Evolutionary conservation across 768 basidiomycete genomes (phyloP).

Genomic region (Mrakia frigida): DNA sequence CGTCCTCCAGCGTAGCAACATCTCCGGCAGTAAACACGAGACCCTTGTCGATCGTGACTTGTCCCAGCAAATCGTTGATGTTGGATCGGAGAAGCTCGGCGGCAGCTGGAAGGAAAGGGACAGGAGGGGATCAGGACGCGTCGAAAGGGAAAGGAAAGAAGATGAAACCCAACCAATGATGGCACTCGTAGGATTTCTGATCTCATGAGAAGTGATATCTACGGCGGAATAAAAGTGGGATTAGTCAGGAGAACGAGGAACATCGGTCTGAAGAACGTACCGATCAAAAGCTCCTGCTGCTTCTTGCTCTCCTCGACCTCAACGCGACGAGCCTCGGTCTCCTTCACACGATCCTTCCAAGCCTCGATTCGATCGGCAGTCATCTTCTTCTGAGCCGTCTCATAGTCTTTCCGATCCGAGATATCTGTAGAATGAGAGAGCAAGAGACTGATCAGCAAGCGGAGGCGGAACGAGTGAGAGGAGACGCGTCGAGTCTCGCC

Average conservation of each 20-base stretch:
- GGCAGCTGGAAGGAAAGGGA: background rate
- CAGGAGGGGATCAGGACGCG: background rate
- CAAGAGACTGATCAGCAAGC: background rate
- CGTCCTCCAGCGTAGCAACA: background rate
- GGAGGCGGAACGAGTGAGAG: too few relatives aligned
- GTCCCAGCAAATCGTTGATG: slow-evolving; percentile 1
- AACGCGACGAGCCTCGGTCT: background rate
- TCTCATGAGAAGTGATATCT: slow-evolving; percentile 19
- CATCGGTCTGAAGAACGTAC: too few relatives aligned
- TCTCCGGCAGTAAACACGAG: background rate
- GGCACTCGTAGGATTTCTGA: slow-evolving; percentile 2
- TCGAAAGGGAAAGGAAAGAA: background rate
- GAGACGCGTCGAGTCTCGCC: too few relatives aligned
- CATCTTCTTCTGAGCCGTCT: background rate
- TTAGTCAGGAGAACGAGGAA: too few relatives aligned
- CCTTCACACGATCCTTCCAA: background rate
- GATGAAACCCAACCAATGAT: background rate
- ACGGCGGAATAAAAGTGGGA: too few relatives aligned
- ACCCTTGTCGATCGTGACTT: background rate
- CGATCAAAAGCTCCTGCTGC: slow-evolving; percentile 24
- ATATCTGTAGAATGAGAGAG: background rate
- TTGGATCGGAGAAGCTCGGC: slow-evolving; percentile 9
- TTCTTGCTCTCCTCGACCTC: slow-evolving; percentile 11
- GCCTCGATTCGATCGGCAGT: background rate
- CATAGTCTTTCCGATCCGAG: slow-evolving; percentile 10